Evolutionary conservation across 2,329 filamentous ascomycete genomes (phyloP), one percentile per base, ranked within the genome.

Genomic region (Metarhizium humberi): DNA sequence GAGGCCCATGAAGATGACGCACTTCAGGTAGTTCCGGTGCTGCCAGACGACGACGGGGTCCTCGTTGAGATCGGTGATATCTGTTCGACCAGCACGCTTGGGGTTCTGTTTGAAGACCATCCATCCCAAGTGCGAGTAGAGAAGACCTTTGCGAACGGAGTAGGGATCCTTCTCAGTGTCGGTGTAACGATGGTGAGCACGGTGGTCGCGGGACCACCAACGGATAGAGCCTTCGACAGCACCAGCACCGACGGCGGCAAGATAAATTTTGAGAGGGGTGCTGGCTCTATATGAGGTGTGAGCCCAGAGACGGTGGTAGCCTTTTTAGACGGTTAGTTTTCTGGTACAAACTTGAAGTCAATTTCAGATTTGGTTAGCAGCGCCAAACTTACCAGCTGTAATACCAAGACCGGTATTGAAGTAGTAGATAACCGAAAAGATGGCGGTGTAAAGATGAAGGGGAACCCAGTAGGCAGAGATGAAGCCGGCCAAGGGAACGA

Each of bases 101-200:
- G 89, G 88, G 77, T 95, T 92, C 76, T 95, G 90, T 80, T 92
- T 92, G 80, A 95, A 85, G 66, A 95, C 74, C 88, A 95, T 94
- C 90, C 90, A 95, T 65, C 90, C 90, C 56, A 95, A 77, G 75
- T 74, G 68, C 16, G 83, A 90, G 80, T 92, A 92, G 62, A 90
- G 74, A 51, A 94, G 80, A 63, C 90, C 90, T 79, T 95, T 95
- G 75, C 88, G 86, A 64, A 95, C 90, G 29, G 88, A 92, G 78
- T 95, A 95, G 51, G 90, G 90, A 63, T 95, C 90, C 78, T 94
- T 94, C 42, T 92, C 88, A 66, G 90, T 95, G 69, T 95, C 90
- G 76, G 90, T 95, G 72, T 94, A 95, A 65, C 90, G 83, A 79
- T 95, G 90, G 72, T 95, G 90, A 66, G 89, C 87, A 63, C 90